Evolutionary conservation across 768 basidiomycete species (phyloP), one percentile per base, ranked within the genome.

Genomic region (Lactarius quietus): DNA sequence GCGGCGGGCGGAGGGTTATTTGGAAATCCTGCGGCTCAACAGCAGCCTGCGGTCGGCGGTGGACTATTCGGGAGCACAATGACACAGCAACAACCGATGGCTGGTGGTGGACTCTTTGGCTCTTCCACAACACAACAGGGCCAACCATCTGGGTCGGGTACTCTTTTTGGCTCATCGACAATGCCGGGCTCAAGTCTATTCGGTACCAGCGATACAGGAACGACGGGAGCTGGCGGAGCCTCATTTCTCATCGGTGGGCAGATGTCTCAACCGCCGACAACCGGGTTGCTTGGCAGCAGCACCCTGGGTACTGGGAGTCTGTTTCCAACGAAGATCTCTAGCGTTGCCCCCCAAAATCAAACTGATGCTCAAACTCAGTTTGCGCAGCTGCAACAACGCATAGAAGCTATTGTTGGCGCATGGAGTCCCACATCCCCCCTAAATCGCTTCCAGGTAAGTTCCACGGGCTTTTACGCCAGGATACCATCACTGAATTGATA

Each of bases 401-500:
- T 93, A 28, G 86, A 90, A 71, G 78, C 72, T 0, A 81, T 93
- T 61, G 81, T 84, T 6, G 78, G 81, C 41, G 86, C 90, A 4
- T 95, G 92, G 91, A 85, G 88, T 71, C 78, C 91, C 26, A 69
- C 74, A 26, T 87, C 86, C 0, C 80, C 85, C 3, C 80, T 85
- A 51, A 93, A 92, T 74, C 82, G 87, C 55, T 95, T 95, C 75
- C 92, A 93, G 78, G 92, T 92, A 65, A 54, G 81, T 73, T 39
- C 59, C 18, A 23, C 36, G 36, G 20, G 4, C 23, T 31, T 17
- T 56, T 41, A 26, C 39, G 45, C 18, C 3, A 20, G 48, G 48
- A 48, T 4, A 7, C 29, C 14, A 17, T 57, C 48, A 36, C 39
- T 61, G 29, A 65, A 36, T 33, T 61, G 29, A 65, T 36, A n/a